These are phyloP conservation scores for Pelargonium cotyledonis DNA, from an alignment of 441 rosid genomes.

Conservation along the genomic window DNA sequence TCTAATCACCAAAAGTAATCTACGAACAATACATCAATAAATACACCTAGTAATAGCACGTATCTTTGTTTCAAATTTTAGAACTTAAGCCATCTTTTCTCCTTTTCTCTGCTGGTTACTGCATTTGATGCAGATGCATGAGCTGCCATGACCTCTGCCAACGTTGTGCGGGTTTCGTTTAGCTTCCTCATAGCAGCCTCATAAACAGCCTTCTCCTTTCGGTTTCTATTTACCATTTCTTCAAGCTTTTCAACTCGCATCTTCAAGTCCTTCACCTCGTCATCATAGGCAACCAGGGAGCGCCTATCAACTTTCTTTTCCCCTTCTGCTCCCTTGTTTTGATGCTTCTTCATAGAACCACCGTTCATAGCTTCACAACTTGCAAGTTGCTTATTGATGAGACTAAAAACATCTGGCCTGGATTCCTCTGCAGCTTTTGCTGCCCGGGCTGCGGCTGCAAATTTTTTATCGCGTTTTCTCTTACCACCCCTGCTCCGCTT, in stretches of 20 bases:
- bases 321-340: constrained; percentile 38
- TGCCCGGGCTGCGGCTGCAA: constrained; percentile 59
- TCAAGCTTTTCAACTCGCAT: constrained; percentile 53
- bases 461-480: constrained; percentile 77
- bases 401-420: constrained; percentile 72
- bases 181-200: constrained; percentile 75
- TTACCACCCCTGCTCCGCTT: constrained; percentile 82
- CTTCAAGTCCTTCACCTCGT: constrained; percentile 66
- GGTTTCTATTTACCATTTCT: constrained; percentile 74
- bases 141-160: constrained; percentile 67
- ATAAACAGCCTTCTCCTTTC: constrained; percentile 57
- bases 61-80: constrained; percentile 20
- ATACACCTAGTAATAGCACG: too few relatives aligned
- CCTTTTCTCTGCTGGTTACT: constrained; percentile 65
- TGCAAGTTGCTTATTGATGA: constrained; percentile 69
- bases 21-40: too few relatives aligned
- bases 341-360: constrained; percentile 36
- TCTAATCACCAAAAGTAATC: too few relatives aligned
- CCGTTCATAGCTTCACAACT: constrained; percentile 33
- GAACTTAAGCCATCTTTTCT: constrained; percentile 92
- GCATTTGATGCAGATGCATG: constrained; percentile 67
- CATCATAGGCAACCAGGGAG: constrained; percentile 61
- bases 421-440: constrained; percentile 50
- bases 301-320: constrained; percentile 62
- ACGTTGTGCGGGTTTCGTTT: constrained; percentile 52